Conservation (phyloP, 495 filamentous ascomycete species). For the Lasiosphaeria ovina region DNA sequence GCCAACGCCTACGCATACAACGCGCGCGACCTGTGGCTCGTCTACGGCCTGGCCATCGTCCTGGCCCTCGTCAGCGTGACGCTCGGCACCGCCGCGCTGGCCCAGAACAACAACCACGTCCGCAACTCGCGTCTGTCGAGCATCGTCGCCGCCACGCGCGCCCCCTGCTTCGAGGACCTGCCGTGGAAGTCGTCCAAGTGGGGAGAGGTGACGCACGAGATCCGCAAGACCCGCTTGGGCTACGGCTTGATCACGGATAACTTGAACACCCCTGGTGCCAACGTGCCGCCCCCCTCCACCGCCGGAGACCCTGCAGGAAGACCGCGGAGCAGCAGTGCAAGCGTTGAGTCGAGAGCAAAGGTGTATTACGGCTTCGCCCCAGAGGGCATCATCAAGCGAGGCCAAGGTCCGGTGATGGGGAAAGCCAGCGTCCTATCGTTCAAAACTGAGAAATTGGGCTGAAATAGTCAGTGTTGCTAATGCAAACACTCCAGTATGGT, state of each 20-base stretch:
- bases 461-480: too few relatives aligned
- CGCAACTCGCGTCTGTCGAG: conserved; percentile 24
- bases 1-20: conserved; percentile 27
- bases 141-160: conserved; percentile 30
- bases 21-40: conserved; percentile 28
- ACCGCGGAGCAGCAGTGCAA: not conserved
- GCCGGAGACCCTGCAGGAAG: too few relatives aligned
- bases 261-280: conserved; percentile 7
- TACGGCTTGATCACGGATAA: conserved; percentile 24
- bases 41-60: conserved; percentile 25
- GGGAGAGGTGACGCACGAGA: conserved; percentile 28
- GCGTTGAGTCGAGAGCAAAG: not conserved
- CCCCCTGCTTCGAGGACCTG: conserved; percentile 26
- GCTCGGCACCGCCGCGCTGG: conserved; percentile 25
- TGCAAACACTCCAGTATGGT: too few relatives aligned
- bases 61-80: conserved; percentile 17
- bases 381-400: conserved; percentile 17
- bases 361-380: conserved; percentile 30
- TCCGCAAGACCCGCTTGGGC: conserved; percentile 18
- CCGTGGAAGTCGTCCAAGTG: conserved; percentile 29
- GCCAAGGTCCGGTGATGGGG: not conserved
- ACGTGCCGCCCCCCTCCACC: too few relatives aligned
- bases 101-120: conserved; percentile 27
- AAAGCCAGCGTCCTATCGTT: conserved; percentile 1
- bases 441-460: not conserved